Percentiles rank a stretch among this genome's conserved stretches.
phyloP scores from a whole-genome alignment of 495 filamentous ascomycete genomes.

The Lasiosphaeriaceae sp. region DNA sequence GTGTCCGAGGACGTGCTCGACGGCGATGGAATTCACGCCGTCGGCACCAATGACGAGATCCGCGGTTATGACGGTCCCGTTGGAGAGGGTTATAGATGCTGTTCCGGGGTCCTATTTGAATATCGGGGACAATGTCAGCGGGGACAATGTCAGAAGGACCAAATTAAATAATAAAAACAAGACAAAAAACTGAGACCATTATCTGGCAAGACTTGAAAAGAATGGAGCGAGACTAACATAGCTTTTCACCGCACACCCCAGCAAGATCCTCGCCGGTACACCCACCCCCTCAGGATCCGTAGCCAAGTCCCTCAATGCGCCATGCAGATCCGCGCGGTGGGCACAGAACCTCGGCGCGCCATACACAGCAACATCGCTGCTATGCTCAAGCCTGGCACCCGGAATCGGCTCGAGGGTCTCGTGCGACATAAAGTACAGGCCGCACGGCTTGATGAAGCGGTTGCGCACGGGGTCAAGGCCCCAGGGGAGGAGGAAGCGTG shows the following conservation, averaged over 20 bases:
- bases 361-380: background rate
- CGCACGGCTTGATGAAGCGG: slow-evolving; percentile 8
- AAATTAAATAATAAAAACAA: too few relatives aligned
- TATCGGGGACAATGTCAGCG: too few relatives aligned
- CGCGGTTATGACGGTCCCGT: slow-evolving; percentile 26
- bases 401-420: slow-evolving; percentile 11
- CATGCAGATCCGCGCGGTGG: slow-evolving; percentile 37
- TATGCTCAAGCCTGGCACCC: slow-evolving; percentile 7
- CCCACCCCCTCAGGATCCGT: slow-evolving; percentile 24
- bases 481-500: slow-evolving; percentile 36
- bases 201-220: too few relatives aligned
- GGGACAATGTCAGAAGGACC: too few relatives aligned
- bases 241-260: slow-evolving; percentile 13
- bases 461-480: slow-evolving; percentile 29
- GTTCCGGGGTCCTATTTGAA: slow-evolving; percentile 27
- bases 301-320: slow-evolving; percentile 31
- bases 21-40: slow-evolving; percentile 41
- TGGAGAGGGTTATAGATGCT: slow-evolving; percentile 36
- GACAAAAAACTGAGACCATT: too few relatives aligned
- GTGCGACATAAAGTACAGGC: slow-evolving; percentile 6
- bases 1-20: slow-evolving; percentile 19
- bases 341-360: slow-evolving; percentile 13
- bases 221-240: too few relatives aligned
- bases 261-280: slow-evolving; percentile 26
- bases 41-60: slow-evolving; percentile 49